phyloP scores from a whole-genome alignment of 495 filamentous ascomycete species.

The Podospora pseudoanserina region DNA sequence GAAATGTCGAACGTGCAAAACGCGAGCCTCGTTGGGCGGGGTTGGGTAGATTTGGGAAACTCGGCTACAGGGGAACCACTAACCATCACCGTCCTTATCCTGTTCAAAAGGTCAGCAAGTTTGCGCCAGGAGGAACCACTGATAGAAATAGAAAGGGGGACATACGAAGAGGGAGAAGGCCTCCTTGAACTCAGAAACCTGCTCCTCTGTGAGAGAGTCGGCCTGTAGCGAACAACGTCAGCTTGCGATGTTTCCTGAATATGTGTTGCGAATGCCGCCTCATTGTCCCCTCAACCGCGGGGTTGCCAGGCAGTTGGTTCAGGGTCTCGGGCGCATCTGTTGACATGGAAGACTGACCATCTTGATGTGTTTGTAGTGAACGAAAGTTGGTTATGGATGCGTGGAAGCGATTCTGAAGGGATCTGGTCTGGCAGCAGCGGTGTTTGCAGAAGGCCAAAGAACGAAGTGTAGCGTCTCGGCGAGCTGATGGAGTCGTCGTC shows the following conservation, averaged over 20 bases:
- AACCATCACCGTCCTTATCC: slow-evolving; percentile 99
- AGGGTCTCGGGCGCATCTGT: not conserved
- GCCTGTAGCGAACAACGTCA: slow-evolving; percentile 52
- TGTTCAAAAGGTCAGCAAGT: slow-evolving; percentile 36
- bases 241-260: slow-evolving; percentile 19
- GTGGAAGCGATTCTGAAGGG: slow-evolving; percentile 1
- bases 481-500: slow-evolving; percentile 17
- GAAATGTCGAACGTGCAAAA: slow-evolving; percentile 15
- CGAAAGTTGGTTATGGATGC: slow-evolving; percentile 1
- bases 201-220: slow-evolving; percentile 95
- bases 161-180: slow-evolving; percentile 99
- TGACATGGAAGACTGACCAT: slow-evolving; percentile 17
- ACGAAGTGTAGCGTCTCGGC: slow-evolving; percentile 11
- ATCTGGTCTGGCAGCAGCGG: slow-evolving; percentile 1
- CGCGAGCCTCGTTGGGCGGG: slow-evolving; percentile 3
- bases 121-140: slow-evolving; percentile 12
- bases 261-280: slow-evolving; percentile 1
- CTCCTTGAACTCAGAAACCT: slow-evolving; percentile 99
- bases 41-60: slow-evolving; percentile 4
- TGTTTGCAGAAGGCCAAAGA: slow-evolving; percentile 9
- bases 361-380: slow-evolving; percentile 1
- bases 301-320: slow-evolving; percentile 10
- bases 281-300: slow-evolving; percentile 28
- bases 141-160: slow-evolving; percentile 27
- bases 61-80: slow-evolving; percentile 44